These are phyloP conservation scores for Clohesyomyces aquaticus DNA, from an alignment of 495 filamentous ascomycete species.

Conservation along the genomic window DNA sequence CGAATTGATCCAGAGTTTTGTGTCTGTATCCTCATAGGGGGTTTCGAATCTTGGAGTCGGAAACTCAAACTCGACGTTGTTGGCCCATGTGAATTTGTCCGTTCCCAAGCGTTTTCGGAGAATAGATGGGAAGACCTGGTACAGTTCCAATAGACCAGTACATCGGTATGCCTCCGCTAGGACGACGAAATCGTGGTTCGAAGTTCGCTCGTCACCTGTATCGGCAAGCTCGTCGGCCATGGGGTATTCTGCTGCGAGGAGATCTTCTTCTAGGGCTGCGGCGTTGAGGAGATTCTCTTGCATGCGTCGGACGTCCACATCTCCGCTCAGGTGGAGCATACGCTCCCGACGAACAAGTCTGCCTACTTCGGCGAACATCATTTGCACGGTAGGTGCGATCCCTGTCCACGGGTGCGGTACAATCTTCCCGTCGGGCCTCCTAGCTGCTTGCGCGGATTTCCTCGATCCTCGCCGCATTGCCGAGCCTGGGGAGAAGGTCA, in stretches of 20 bases:
- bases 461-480: constrained; percentile 42
- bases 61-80: constrained; percentile 34
- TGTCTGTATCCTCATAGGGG: constrained; percentile 34
- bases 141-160: constrained; percentile 58
- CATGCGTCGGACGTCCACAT: constrained; percentile 15
- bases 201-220: constrained; percentile 59
- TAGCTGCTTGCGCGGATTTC: constrained; percentile 11
- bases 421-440: constrained; percentile 35
- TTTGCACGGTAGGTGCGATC: constrained; percentile 58
- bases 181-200: constrained; percentile 60
- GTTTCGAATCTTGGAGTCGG: constrained; percentile 31
- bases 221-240: constrained; percentile 56
- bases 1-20: constrained; percentile 55
- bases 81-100: constrained; percentile 33
- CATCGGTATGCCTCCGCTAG: constrained; percentile 62
- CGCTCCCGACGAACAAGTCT: constrained; percentile 57
- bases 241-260: constrained; percentile 56
- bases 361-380: constrained; percentile 59
- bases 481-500: constrained; percentile 42
- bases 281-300: constrained; percentile 54
- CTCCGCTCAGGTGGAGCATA: constrained; percentile 31
- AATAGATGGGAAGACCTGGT: constrained; percentile 59
- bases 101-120: constrained; percentile 51
- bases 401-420: constrained; percentile 63
- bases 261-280: constrained; percentile 55